Percentiles rank a stretch among this genome's conserved stretches.
Evolutionary conservation across 768 basidiomycete species (phyloP).

Genomic region (Mycena vulgaris): DNA sequence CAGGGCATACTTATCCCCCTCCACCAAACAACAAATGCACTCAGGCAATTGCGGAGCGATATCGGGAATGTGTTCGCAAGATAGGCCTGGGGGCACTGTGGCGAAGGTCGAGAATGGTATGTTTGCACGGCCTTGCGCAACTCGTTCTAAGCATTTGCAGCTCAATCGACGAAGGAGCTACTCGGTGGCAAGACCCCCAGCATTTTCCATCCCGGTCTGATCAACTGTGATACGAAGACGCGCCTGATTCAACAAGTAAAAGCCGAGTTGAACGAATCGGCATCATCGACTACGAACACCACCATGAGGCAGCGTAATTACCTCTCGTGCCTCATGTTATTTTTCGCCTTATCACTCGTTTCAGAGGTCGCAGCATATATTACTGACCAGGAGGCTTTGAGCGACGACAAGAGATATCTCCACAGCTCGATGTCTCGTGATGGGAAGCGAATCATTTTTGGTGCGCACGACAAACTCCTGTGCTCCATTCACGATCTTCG

Average conservation of each 20-base stretch:
- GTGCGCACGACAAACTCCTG: slow-evolving; percentile 19
- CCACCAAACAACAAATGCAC: slow-evolving; percentile 23
- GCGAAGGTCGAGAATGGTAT: slow-evolving; percentile 29
- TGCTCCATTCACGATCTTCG: slow-evolving; percentile 17
- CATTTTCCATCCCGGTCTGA: slow-evolving; percentile 24
- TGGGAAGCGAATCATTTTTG: slow-evolving; percentile 27
- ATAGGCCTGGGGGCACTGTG: slow-evolving; percentile 23
- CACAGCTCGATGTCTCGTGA: slow-evolving; percentile 30
- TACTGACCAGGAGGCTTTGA: slow-evolving; percentile 18
- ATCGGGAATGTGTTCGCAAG: slow-evolving; percentile 26
- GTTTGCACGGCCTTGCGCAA: neutral
- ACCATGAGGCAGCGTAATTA: slow-evolving; percentile 22
- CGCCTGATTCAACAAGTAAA: slow-evolving; percentile 27
- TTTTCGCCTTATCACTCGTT: neutral
- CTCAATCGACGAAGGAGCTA: slow-evolving; percentile 25
- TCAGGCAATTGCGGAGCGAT: slow-evolving; percentile 16
- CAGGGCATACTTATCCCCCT: slow-evolving; percentile 23
- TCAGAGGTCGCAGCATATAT: slow-evolving; percentile 24
- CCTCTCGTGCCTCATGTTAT: neutral
- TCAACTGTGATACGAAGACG: slow-evolving; percentile 19
- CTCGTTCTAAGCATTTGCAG: slow-evolving; percentile 17
- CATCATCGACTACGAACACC: neutral
- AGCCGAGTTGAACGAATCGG: neutral
- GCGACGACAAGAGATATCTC: slow-evolving; percentile 18
- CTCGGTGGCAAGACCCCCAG: slow-evolving; percentile 28